Base-by-base conservation (phyloP, 306 rosid genomes). In the Gastrolobium bilobum region DNA sequence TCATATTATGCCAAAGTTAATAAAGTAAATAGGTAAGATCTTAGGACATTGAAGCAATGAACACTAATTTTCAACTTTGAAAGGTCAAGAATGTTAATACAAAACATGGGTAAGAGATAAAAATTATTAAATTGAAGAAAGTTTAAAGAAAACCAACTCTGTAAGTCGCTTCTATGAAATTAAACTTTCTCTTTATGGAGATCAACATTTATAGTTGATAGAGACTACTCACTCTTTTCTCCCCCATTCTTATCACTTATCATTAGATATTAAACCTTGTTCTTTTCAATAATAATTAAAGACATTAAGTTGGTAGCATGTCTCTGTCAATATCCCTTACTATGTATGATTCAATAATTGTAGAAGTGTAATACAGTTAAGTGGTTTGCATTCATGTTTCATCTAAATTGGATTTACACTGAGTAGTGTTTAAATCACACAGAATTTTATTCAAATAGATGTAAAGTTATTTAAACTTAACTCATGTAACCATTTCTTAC, bases 271-370 rank as follows among this genome's bases (percentile, higher is more conserved):
- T 40, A 64, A 51, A 70, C 60, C 38, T 29, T 46, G 33, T 69
- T 75, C 56, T 58, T 80, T 80, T 48, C 58, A 29, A 60, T 39
- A 64, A 64, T 78, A 38, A 82, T 81, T 53, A 4, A 50, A 52
- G 62, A 53, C 56, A 66, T 38, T 54, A 37, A 73, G 80, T 71
- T 10, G 87, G 88, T 85, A 74, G 52, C 53, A 78, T 8, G 91
- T 89, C 90, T 77, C 63, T 83, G 69, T 89, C 91, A 76, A 60
- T 79, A 79, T 26, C 35, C 63, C 30, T 59, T 38, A 34, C 34
- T 37, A 5, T 64, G 71, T 5, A 48, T 63, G 40, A 44, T 71
- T 80, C 83, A 86, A 74, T 86, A 59, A 76, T 83, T 70, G 47
- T 63, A 57, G 1, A 50, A 60, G 51, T 9, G 2, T 61, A 39